These are phyloP conservation scores for Coemansia sp. DNA, from an alignment of 192 early-diverging fungal species.

Conservation along the genomic window DNA sequence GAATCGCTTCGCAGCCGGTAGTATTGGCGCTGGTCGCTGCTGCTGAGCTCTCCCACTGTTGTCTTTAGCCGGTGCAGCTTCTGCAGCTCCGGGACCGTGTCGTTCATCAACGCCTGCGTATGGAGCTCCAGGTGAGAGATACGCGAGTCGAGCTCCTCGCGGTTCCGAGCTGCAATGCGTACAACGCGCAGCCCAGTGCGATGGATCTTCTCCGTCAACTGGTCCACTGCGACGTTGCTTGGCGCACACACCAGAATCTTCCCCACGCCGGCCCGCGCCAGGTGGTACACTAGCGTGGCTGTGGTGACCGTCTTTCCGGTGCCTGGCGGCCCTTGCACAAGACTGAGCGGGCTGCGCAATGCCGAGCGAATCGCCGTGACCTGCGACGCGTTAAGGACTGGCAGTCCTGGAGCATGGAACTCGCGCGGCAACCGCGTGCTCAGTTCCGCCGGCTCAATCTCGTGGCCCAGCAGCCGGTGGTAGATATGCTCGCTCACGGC, in stretches of 20 bases:
- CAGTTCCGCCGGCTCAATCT: conserved; percentile 66
- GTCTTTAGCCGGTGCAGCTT: conserved; percentile 83
- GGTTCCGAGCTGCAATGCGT: conserved; percentile 84
- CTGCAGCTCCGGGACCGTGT: conserved; percentile 90
- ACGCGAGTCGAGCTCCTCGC: conserved; percentile 91
- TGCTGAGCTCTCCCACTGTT: conserved; percentile 87
- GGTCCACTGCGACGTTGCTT: conserved; percentile 99
- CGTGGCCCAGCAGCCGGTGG: conserved; percentile 90
- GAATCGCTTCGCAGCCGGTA: conserved; percentile 73
- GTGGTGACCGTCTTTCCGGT: conserved; percentile 99
- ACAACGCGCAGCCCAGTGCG: conserved; percentile 91
- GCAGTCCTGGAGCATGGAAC: conserved; percentile 88
- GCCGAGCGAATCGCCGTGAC: conserved; percentile 90
- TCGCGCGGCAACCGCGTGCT: conserved; percentile 76
- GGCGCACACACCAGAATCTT: conserved; percentile 98
- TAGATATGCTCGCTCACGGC: conserved; percentile 94
- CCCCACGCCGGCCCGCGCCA: conserved; percentile 80
- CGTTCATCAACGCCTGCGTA: conserved; percentile 93
- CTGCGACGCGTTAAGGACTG: conserved; percentile 96
- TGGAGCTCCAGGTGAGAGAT: conserved; percentile 93
- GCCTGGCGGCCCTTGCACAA: conserved; percentile 95
- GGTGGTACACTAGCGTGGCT: conserved; percentile 95
- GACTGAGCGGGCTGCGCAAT: conserved; percentile 82
- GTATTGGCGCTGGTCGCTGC: conserved; percentile 81
- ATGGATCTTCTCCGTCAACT: conserved; percentile 96